Evolutionary conservation across 108 stramenopile species (phyloP), one percentile per base, ranked within the genome.

Genomic region (Skeletonema grethae): DNA sequence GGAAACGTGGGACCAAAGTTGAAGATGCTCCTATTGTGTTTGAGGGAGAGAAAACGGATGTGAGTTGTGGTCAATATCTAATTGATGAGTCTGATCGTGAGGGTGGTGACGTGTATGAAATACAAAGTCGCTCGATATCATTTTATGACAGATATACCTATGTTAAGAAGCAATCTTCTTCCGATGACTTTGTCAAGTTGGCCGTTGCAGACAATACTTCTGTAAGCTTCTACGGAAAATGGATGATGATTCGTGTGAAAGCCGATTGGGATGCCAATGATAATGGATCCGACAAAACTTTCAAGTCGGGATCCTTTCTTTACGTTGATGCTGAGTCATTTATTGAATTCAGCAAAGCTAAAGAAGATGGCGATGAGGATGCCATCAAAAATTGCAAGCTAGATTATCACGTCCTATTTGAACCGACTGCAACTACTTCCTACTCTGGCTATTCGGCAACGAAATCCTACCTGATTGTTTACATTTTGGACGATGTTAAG

Each of bases 31-130:
- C 85, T 2, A 84, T 84, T 32, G 82, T 96, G 4, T 97, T 94
- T 86, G 90, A 95, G 82, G 97, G 90, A 11, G 94, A 95, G 39
- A 76, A 82, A 72, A 87, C 80, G 16, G 96, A 96, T 83, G 92
- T 97, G 10, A 80, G 86, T 15, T 91, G 90, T 45, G 80, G 84
- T 45, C 83, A 71, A 25, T 93, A 92, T 68, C 63, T 90, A 20
- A 34, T 61, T 50, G 88, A 94, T 65, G 82, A 96, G 43, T 82
- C 84, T 10, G 80, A 80, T 67, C 80, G 84, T 58, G 86, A 87
- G 25, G 93, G 90, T 12, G 88, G 88, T 10, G 60, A 67, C 18
- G 69, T 90, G 57, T 94, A 89, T 70, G 93, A 94, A 79, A 61
- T 92, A 34, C 85, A 76, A 31, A 73, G 39, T 20, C 80, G 95